Base-by-base conservation (phyloP, 2,329 filamentous ascomycete species). In the Phoma sp. region DNA sequence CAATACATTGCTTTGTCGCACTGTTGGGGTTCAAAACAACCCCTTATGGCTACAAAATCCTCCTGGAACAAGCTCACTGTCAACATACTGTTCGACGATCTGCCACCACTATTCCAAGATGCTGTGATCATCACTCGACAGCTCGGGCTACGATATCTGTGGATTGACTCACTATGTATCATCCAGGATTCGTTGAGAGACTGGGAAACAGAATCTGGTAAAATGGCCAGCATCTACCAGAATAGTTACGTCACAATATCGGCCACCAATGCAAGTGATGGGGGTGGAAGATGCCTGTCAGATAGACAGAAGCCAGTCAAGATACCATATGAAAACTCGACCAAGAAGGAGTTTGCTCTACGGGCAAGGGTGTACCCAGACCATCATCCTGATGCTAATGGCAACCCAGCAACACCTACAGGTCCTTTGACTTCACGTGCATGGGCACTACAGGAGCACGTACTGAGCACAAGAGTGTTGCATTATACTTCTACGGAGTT, bases 131-230 rank as follows among this genome's bases (percentile, higher is more conserved):
- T 73, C 13, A 70, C 67, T 24, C 61, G 71, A 2, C 67, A 70
- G 35, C 60, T 74, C 2, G 68, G 68, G 4, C 29, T 72, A n/a
- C 61, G 67, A 2, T 74, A 71, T 39, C 54, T 74, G 9, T 74
- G 71, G 70, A 73, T 73, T 13, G 71, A 74, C 44, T 65, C 62
- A 0, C 55, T 74, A 1, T 74, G 71, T 45, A 74, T 73, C 23
- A 68, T 73, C 3, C 71, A 74, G 57, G 70, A 73, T 33, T 66
- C 60, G 6, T 41, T 62, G 4, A 53, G 66, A 8, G 72, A 75
- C 47, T 75, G 71, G 69, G 68, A 71, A 52, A 65, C 61, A 1
- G 71, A 75, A 41, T 66, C 67, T 8, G 51, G 64, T 3, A 73
- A 72, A 39, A 74, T 75, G 72, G 63, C 65, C 2, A 62, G 57